Evolutionary conservation across 805 yeast species (phyloP), one percentile per base, ranked within the genome.

Genomic region (Schwanniomyces sp.): DNA sequence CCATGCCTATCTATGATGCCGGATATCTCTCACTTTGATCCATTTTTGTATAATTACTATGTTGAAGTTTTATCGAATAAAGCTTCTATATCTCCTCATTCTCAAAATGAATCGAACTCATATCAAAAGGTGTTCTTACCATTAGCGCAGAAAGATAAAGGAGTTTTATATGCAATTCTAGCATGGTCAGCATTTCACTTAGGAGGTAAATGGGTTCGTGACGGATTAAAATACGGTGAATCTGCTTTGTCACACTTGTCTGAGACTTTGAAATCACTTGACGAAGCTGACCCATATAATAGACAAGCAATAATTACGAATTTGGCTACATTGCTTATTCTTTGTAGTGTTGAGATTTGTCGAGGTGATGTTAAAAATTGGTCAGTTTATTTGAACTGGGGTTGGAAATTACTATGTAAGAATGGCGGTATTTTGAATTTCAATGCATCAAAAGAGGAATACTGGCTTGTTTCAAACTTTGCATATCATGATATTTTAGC

Each of bases 261-360:
- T 29, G 44, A n/a, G 54, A 50, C 16, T 67, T 64, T 41, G 47
- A 46, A 27, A 26, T 46, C 10, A 54, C 53, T 8, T 49, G 46
- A 5, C 25, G 27, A 25, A 10, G 14, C 41, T 12, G 26, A 24
- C 37, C 44, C 17, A 8, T 53, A 51, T 39, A 68, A 66, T 51
- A 63, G 74, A 25, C 67, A 71, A 44, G 43, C 64, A 8, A 61
- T 72, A 12, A 60, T 78, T 30, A 57, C 67, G 52, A 76, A 84
- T 49, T 61, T 88, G 40, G 91, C 95, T 1, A 79, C 85, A 14
- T 70, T 85, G 45, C 65, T 88, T 51, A 80, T 88, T 44, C 70
- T 88, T 43, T 80, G 87, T 53, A 89, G 86, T n/a, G 91, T 88
- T 0, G 91, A 87, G 58, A 86, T 88, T 45, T 88, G 92, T 65